phyloP scores from a whole-genome alignment of 2,329 filamentous ascomycete genomes.

The Epichloe uncinata region DNA sequence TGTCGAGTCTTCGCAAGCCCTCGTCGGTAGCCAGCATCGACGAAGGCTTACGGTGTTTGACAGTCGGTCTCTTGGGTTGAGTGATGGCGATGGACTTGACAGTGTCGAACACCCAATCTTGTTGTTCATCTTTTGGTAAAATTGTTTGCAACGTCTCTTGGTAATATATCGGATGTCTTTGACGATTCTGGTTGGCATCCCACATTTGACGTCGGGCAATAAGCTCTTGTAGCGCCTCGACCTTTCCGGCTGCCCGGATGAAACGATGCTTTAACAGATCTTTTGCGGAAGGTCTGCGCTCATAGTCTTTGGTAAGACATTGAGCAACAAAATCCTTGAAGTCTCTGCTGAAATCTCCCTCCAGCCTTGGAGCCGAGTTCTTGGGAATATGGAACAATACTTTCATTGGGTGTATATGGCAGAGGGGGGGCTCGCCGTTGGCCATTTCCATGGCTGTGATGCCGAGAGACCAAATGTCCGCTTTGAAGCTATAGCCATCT shows the following conservation, averaged over 20 bases:
- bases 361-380: conserved; percentile 68
- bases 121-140: conserved; percentile 51
- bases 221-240: conserved; percentile 77
- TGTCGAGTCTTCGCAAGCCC: conserved; percentile 43
- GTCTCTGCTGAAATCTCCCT: conserved; percentile 75
- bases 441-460: conserved; percentile 88
- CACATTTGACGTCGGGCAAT: conserved; percentile 72
- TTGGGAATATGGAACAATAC: conserved; percentile 86
- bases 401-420: conserved; percentile 83
- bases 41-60: conserved; percentile 41
- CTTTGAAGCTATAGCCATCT: conserved; percentile 71
- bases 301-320: conserved; percentile 86
- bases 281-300: conserved; percentile 69
- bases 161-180: conserved; percentile 70
- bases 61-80: conserved; percentile 37
- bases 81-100: conserved; percentile 52
- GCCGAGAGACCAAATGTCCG: conserved; percentile 85
- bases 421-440: conserved; percentile 77
- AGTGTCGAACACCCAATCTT: conserved; percentile 94
- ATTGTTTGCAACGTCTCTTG: conserved; percentile 78
- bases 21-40: conserved; percentile 47
- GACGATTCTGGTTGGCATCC: conserved; percentile 58
- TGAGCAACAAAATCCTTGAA: conserved; percentile 90
- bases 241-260: conserved; percentile 73
- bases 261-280: conserved; percentile 83